Percentiles rank a stretch among this genome's conserved stretches.
Evolutionary conservation across 345 rosid species (phyloP).

Genomic region (Salix koriyanagi): DNA sequence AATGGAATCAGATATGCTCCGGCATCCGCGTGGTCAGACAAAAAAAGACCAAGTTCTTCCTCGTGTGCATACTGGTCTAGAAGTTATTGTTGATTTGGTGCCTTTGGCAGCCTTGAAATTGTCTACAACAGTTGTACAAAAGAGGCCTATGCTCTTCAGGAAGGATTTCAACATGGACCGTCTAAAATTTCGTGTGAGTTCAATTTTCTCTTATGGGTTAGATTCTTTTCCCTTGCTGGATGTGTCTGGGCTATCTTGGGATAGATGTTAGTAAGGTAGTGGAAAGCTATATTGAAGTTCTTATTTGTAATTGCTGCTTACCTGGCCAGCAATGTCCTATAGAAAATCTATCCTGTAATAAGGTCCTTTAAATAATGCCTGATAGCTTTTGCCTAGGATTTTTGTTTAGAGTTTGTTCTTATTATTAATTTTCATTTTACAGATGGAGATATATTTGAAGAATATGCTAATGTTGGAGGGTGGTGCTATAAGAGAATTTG

Average conservation of each 20-base stretch:
- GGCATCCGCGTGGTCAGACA: constrained; percentile 36
- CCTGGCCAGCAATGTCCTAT: not conserved
- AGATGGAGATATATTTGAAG: constrained; percentile 50
- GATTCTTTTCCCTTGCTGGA: not conserved
- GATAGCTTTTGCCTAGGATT: not conserved
- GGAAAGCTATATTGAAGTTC: not conserved
- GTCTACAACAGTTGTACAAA: constrained; percentile 43
- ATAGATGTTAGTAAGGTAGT: not conserved
- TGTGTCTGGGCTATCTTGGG: not conserved
- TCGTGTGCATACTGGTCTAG: constrained; percentile 63
- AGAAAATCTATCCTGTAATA: not conserved
- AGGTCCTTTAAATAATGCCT: not conserved
- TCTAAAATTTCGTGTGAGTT: constrained; percentile 36
- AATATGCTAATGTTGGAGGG: constrained; percentile 77
- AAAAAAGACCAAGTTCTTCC: constrained; percentile 63
- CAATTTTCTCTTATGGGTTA: not conserved
- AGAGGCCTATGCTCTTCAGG: constrained; percentile 50
- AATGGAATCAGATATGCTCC: constrained; percentile 28
- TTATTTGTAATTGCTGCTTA: not conserved
- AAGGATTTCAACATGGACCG: constrained; percentile 25
- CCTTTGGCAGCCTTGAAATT: constrained; percentile 74
- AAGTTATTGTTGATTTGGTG: constrained; percentile 50
- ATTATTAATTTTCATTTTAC: not conserved
- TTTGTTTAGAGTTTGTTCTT: not conserved
- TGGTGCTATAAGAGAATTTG: constrained; percentile 63